Evolutionary conservation across 768 basidiomycete genomes (phyloP).

Genomic region (Peribolospora kevripleyi): DNA sequence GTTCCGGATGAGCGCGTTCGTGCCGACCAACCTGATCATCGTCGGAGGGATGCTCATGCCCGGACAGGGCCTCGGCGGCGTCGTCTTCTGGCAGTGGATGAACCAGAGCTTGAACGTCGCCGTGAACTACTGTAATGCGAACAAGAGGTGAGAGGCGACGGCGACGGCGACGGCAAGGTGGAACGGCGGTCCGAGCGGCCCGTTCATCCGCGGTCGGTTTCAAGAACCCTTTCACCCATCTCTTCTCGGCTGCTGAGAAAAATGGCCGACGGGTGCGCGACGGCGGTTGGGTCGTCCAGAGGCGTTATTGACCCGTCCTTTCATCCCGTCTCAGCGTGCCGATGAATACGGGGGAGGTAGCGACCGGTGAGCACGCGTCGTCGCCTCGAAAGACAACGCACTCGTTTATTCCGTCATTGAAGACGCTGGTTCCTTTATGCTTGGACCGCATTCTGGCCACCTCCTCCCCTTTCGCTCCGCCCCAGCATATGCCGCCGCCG

Average conservation of each 20-base stretch:
- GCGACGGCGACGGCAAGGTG: not conserved
- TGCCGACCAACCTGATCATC: slow-evolving; percentile 23
- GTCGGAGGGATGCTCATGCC: slow-evolving; percentile 24
- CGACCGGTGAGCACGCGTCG: slow-evolving; percentile 13
- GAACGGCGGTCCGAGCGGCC: too few relatives aligned
- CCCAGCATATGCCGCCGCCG: slow-evolving; percentile 21
- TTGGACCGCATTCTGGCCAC: not conserved
- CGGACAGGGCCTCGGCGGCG: slow-evolving; percentile 16
- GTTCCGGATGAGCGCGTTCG: slow-evolving; percentile 23
- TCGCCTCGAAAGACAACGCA: not conserved
- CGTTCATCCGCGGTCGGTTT: too few relatives aligned
- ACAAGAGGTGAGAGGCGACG: slow-evolving; percentile 13
- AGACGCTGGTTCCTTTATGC: not conserved
- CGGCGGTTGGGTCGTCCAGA: too few relatives aligned
- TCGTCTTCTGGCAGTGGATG: slow-evolving; percentile 17
- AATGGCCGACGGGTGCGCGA: too few relatives aligned
- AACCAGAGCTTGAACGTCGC: slow-evolving; percentile 22
- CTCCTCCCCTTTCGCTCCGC: not conserved
- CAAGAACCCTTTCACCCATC: too few relatives aligned
- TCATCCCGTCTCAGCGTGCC: slow-evolving; percentile 8
- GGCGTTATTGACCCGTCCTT: too few relatives aligned
- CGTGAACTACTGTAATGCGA: slow-evolving; percentile 23
- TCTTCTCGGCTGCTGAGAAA: too few relatives aligned
- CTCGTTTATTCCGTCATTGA: not conserved
- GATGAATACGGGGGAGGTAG: slow-evolving; percentile 21